A percentile compares a stretch with the other conserved stretches of the same genome.
Conservation (phyloP, 2,329 filamentous ascomycete genomes). For the Aspergillus japonicus region DNA sequence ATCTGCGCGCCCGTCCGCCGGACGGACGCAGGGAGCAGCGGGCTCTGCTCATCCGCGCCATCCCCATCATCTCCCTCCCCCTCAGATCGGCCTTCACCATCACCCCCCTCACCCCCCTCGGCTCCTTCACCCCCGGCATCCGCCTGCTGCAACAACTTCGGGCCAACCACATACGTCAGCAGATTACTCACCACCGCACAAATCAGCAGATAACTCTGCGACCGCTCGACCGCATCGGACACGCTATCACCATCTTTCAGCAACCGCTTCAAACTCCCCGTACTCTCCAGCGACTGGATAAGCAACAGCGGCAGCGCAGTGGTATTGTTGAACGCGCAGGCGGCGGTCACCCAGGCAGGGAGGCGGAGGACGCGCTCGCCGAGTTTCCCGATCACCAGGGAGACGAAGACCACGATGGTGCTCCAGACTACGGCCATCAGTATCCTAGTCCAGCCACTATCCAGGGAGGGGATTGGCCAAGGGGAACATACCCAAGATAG, state of each 20-base stretch:
- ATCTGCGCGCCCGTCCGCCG: conserved; percentile 14
- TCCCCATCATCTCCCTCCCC: no score
- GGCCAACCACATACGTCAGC: conserved; percentile 64
- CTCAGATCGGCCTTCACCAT: no score
- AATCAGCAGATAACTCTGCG: conserved; percentile 65
- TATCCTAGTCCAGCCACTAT: not conserved
- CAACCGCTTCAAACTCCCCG: conserved; percentile 57
- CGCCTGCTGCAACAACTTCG: conserved; percentile 53
- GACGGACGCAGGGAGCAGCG: conserved; percentile 46
- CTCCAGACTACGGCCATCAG: conserved; percentile 47
- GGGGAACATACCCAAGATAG: conserved; percentile 44
- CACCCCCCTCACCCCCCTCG: conserved; percentile 1
- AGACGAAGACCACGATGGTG: conserved; percentile 50
- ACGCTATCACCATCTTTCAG: conserved; percentile 45
- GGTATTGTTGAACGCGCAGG: conserved; percentile 59
- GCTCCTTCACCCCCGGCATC: conserved; percentile 32
- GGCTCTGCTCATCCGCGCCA: conserved; percentile 48
- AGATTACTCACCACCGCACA: conserved; percentile 64
- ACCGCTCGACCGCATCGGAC: conserved; percentile 54
- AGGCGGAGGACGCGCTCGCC: conserved; percentile 49
- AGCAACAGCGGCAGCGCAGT: conserved; percentile 55
- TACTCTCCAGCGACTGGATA: conserved; percentile 53
- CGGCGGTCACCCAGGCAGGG: conserved; percentile 55
- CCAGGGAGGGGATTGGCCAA: no score
- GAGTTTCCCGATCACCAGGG: conserved; percentile 48